Conservation (phyloP, 2,329 filamentous ascomycete species). For the Nigrospora osmanthi region DNA sequence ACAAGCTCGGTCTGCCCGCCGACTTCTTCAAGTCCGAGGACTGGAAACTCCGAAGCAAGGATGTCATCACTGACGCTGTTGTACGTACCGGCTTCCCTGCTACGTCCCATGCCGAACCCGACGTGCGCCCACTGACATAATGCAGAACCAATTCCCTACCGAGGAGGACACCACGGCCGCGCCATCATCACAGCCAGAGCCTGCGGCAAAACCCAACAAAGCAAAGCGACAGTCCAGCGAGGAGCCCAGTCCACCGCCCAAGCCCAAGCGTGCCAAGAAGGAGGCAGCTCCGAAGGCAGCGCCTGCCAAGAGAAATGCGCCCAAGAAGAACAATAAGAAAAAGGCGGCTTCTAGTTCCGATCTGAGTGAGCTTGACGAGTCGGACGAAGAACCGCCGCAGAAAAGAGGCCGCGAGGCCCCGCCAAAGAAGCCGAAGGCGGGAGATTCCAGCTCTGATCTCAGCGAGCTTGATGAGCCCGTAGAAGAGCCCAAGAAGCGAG, state of each 20-base stretch:
- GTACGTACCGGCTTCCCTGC: constrained; percentile 29
- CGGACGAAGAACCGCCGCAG: constrained; percentile 9
- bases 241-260: constrained; percentile 26
- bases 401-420: constrained; percentile 11
- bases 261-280: constrained; percentile 20
- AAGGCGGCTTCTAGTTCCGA: constrained; percentile 17
- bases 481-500: too few species aligned
- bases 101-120: neutral
- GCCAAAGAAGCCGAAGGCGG: constrained; percentile 7
- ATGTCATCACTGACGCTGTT: constrained; percentile 44
- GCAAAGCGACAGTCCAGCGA: constrained; percentile 21
- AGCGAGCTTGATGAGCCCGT: constrained; percentile 5
- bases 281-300: constrained; percentile 10
- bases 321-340: neutral
- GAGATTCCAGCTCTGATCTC: constrained; percentile 8
- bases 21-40: constrained; percentile 39
- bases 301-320: constrained; percentile 1
- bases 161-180: constrained; percentile 7
- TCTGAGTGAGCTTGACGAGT: constrained; percentile 14
- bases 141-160: constrained; percentile 4
- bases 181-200: constrained; percentile 1
- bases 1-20: constrained; percentile 36
- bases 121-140: constrained; percentile 6
- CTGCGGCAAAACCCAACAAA: constrained; percentile 2
- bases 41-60: constrained; percentile 54